Conservation (phyloP, 176 grass and related monocot species). For the Oryza glaberrima region DNA sequence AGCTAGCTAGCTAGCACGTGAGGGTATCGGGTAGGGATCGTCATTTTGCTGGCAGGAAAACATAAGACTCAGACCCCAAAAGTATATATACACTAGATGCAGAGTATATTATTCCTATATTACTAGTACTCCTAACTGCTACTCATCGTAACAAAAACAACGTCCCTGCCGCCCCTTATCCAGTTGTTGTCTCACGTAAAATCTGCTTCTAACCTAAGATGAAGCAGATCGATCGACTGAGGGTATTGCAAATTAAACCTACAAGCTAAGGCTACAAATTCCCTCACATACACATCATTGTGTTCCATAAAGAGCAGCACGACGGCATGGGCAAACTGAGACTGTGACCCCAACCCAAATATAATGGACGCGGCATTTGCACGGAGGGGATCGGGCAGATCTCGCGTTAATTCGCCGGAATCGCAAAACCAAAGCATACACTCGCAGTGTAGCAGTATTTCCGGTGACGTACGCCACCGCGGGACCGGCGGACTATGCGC, state of each 20-base stretch:
- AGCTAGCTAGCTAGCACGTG: slow-evolving; percentile 28
- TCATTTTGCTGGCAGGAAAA: slow-evolving; percentile 1
- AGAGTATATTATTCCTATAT: not conserved
- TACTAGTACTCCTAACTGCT: not conserved
- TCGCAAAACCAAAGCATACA: not conserved
- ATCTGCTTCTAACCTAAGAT: not conserved
- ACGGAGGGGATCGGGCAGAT: slow-evolving; percentile 25
- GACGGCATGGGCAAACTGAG: not conserved
- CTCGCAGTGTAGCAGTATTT: not conserved
- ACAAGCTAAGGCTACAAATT: not conserved
- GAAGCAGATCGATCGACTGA: not conserved
- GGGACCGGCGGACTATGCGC: not conserved
- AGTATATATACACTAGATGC: not conserved
- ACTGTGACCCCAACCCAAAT: not conserved
- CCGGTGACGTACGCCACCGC: slow-evolving; percentile 36
- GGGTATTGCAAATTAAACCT: too few species aligned
- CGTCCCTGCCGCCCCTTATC: not conserved
- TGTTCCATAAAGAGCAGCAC: slow-evolving; percentile 25
- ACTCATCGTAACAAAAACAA: not conserved
- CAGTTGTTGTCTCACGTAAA: not conserved
- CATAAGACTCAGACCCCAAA: not conserved
- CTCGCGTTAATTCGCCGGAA: not conserved
- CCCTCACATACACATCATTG: not conserved
- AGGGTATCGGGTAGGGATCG: not conserved
- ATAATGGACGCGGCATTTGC: not conserved